phyloP scores from a whole-genome alignment of 148 eudicot species.

The Rhododendron kiyosumense region DNA sequence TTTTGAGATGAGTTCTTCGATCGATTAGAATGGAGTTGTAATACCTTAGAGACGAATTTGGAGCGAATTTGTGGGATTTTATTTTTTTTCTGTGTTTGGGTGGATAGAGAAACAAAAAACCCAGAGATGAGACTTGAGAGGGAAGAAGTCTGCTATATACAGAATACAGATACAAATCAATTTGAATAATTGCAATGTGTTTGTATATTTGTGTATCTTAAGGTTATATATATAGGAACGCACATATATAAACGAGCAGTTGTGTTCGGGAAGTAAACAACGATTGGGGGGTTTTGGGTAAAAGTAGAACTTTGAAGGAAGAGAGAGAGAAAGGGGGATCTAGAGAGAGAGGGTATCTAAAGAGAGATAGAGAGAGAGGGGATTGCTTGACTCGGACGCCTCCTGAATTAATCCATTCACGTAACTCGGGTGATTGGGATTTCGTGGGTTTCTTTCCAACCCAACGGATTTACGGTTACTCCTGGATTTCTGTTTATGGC shows the following conservation, averaged over 20 bases:
- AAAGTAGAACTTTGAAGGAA: constrained; percentile 14
- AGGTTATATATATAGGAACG: neutral
- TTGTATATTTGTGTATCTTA: neutral
- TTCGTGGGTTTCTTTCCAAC: constrained; percentile 11
- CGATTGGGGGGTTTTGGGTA: neutral
- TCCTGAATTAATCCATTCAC: constrained; percentile 11
- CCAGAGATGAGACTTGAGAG: constrained; percentile 10
- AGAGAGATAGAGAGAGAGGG: neutral
- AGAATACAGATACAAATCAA: neutral
- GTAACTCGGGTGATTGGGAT: constrained; percentile 13
- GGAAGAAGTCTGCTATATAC: constrained; percentile 8
- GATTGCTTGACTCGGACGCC: constrained; percentile 52
- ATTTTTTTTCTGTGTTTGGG: neutral
- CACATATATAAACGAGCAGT: neutral
- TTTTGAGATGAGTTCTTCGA: neutral
- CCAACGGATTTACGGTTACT: constrained; percentile 9
- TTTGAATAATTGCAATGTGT: neutral
- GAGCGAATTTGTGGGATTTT: neutral
- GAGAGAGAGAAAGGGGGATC: no score
- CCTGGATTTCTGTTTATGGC: neutral
- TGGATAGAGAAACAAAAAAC: neutral
- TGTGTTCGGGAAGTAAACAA: neutral
- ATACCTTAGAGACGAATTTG: neutral
- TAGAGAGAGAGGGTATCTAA: constrained; percentile 9
- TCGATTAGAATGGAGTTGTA: neutral